Evolutionary conservation across 1,284 basidiomycete species (phyloP), one percentile per base, ranked within the genome.

Genomic region (Cutaneotrichosporon spelunceum): DNA sequence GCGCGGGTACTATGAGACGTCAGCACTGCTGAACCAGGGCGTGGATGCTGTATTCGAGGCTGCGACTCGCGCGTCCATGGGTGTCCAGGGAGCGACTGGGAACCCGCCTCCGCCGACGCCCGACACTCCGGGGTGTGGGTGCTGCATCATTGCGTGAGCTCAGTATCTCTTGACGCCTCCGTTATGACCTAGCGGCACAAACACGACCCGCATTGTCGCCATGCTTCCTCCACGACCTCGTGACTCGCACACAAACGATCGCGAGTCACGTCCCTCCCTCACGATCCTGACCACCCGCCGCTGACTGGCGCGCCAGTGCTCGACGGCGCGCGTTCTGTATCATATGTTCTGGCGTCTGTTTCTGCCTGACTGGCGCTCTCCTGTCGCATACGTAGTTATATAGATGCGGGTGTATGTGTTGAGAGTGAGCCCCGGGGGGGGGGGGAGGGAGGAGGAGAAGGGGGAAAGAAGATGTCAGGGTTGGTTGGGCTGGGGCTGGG

Each of bases 41-140:
- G 93, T 96, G 14, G 93, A 96, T 78, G 89, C 93, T 68, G 90
- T 96, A 42, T 97, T 96, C 68, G 93, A 97, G 81, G 88, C 90
- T 0, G 93, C 93, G 30, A 96, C 93, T 21, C 83, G 93, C 39
- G 91, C 91, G 39, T 93, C 91, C 72, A 94, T 96, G 89, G 80
- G 95, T 60, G 93, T 95, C 83, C 84, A n/a, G n/a, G n/a, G n/a
- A n/a, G 92, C 44, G 91, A 93, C 65, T 50, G 16, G 48, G 19
- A 19, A 27, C 55, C 30, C 26, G 48, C 48, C 45, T 39, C 49
- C 57, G 60, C 26, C 57, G 26, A 55, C 60, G 33, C 24, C 34
- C 33, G 48, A 62, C 23, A 50, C 59, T 13, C 49, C 56, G 8
- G 34, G 59, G 23, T 53, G 57, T 24, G 56, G 61, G n/a, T 67